Conservation (phyloP, 2,329 filamentous ascomycete species). For the Monilinia fructigena region DNA sequence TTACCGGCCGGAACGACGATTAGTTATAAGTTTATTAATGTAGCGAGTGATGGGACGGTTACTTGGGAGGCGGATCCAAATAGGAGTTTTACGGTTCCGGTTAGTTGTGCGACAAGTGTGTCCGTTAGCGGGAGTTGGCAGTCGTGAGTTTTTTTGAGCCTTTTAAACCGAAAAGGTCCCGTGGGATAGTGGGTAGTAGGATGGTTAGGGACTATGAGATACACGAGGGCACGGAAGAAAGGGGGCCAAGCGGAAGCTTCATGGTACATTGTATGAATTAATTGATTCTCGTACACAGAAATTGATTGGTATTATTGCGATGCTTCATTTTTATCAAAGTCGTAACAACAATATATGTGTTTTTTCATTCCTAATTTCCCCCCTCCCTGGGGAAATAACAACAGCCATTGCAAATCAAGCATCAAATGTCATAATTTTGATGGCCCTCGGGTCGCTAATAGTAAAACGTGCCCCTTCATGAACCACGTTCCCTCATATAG, state of each 20-base stretch:
- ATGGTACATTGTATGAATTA: not conserved
- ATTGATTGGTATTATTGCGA: conserved; percentile 3
- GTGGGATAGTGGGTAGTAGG: not conserved
- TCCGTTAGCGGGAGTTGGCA: conserved; percentile 35
- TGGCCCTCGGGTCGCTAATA: not conserved
- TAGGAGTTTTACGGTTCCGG: conserved; percentile 36
- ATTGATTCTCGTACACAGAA: not conserved
- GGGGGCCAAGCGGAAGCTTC: not conserved
- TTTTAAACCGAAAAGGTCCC: not conserved
- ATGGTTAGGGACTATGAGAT: not conserved
- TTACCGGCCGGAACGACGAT: conserved; percentile 56
- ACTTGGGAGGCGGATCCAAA: conserved; percentile 61
- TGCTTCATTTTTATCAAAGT: not conserved
- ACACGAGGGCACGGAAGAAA: too few species aligned
- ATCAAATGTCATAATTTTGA: not conserved
- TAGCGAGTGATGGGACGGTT: conserved; percentile 53
- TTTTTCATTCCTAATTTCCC: not conserved
- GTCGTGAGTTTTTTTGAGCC: not conserved
- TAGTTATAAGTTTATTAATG: conserved; percentile 68
- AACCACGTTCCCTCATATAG: not conserved
- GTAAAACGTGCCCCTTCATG: not conserved
- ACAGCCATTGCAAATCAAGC: not conserved
- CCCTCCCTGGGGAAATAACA: not conserved
- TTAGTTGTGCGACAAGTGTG: conserved; percentile 31
- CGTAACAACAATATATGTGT: not conserved